Conservation (phyloP, 1,284 basidiomycete genomes). For the Boletellus sp. region DNA sequence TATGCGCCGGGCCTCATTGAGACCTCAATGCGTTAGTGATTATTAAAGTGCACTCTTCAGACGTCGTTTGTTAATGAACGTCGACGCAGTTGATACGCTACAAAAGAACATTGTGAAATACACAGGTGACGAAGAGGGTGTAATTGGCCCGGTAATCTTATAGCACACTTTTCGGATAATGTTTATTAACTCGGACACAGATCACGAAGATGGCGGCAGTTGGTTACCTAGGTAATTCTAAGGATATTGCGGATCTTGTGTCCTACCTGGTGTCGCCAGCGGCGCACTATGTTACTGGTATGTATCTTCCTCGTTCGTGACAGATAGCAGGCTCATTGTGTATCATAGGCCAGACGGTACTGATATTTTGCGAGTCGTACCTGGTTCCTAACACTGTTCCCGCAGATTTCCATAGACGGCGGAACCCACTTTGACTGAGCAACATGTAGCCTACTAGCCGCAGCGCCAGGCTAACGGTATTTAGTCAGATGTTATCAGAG, state of each 20-base stretch:
- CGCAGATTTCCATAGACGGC: slow-evolving; percentile 27
- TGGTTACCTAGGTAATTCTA: slow-evolving; percentile 27
- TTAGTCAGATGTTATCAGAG: neutral
- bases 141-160: slow-evolving; percentile 14
- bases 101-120: slow-evolving; percentile 16
- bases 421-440: slow-evolving; percentile 25
- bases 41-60: neutral
- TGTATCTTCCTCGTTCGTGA: neutral
- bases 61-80: neutral
- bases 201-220: slow-evolving; percentile 13
- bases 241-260: slow-evolving; percentile 36
- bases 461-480: too few relatives aligned
- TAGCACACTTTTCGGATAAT: neutral
- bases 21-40: slow-evolving; percentile 33
- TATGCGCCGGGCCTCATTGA: slow-evolving; percentile 46
- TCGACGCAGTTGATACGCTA: slow-evolving; percentile 14
- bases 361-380: neutral
- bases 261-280: slow-evolving; percentile 36
- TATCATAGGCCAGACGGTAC: slow-evolving; percentile 27
- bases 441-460: neutral
- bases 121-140: slow-evolving; percentile 15
- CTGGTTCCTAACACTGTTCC: neutral
- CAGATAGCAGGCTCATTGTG: neutral
- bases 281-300: slow-evolving; percentile 38
- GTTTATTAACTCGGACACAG: slow-evolving; percentile 14